Base-by-base conservation (phyloP, 768 basidiomycete species). In the Leccinum longicurvipes region DNA sequence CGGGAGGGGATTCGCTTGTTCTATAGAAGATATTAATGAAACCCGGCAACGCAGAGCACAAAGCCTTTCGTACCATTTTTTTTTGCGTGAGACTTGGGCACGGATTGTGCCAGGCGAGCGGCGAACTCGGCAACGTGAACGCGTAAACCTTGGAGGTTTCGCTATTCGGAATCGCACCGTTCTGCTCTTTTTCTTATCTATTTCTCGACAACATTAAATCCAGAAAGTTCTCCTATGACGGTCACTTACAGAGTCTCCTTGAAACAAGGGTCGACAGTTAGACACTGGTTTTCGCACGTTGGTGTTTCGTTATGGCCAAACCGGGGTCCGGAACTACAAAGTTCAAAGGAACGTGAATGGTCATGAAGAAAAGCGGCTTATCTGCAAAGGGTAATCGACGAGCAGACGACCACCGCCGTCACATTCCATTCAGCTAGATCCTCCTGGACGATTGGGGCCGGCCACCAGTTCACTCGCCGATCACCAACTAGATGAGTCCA, bases 31-130 rank as follows among this genome's bases (percentile, higher is more conserved):
- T 24, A 46, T 25, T 23, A 56, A 27, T 31, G 25, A 29, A 39
- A 15, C 41, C 14, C 46, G 29, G 25, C 19, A 32, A 21, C 15
- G n/a, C 10, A 29, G 14, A 52, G 29, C 29, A 12, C 42, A 44
- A 27, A 28, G 36, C 31, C 25, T 28, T 32, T 17, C n/a, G 31
- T n/a, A 46, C 19, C 8, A 45, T 11, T 12, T 19, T 41, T 28
- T 29, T 32, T 32, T 52, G 57, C 49, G 57, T 59, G 49, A 24
- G 57, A 52, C 51, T 24, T 17, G 28, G 9, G 7, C n/a, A n/a
- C n/a, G n/a, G n/a, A n/a, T n/a, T n/a, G n/a, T n/a, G n/a, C n/a
- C n/a, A n/a, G n/a, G 19, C 19, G 39, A 19, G 39, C 39, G 39
- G 39, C 39, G 39, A 41, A 10, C 39, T 41, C 39, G 39, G 39